Evolutionary conservation across 768 basidiomycete genomes (phyloP).

Genomic region (Mycena galopus): DNA sequence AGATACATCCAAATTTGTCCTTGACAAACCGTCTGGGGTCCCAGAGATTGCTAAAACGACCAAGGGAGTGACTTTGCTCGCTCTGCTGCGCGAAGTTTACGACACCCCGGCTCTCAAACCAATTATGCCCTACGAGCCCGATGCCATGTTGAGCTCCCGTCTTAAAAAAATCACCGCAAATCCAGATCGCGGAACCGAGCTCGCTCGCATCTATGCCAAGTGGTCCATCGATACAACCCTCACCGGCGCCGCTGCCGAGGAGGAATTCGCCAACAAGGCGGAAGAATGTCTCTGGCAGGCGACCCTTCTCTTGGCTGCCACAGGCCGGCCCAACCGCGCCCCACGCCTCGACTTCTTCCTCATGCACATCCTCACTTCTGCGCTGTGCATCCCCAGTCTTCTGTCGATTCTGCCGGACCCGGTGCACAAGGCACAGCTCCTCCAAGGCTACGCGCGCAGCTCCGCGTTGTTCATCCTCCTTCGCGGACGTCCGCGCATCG

Average conservation of each 20-base stretch:
- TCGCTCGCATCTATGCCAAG: constrained; percentile 49
- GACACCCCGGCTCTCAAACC: constrained; percentile 63
- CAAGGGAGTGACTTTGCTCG: constrained; percentile 58
- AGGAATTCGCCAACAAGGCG: constrained; percentile 45
- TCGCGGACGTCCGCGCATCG: constrained; percentile 57
- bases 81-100: constrained; percentile 64
- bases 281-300: constrained; percentile 55
- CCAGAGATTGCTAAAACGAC: constrained; percentile 4
- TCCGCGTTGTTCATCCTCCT: constrained; percentile 46
- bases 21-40: constrained; percentile 17
- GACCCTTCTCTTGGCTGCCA: constrained; percentile 53
- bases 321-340: constrained; percentile 49
- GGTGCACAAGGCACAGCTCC: constrained; percentile 47
- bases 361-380: constrained; percentile 57
- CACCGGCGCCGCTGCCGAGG: constrained; percentile 27
- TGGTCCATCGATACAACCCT: constrained; percentile 47
- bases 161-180: constrained; percentile 42
- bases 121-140: constrained; percentile 64
- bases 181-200: constrained; percentile 47
- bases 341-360: constrained; percentile 58
- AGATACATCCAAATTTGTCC: neutral
- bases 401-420: constrained; percentile 39
- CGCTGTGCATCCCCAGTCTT: constrained; percentile 55
- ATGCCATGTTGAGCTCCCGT: constrained; percentile 44
- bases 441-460: constrained; percentile 49